Conservation (phyloP, 805 yeast genomes). For the Ogataea dorogensis region DNA sequence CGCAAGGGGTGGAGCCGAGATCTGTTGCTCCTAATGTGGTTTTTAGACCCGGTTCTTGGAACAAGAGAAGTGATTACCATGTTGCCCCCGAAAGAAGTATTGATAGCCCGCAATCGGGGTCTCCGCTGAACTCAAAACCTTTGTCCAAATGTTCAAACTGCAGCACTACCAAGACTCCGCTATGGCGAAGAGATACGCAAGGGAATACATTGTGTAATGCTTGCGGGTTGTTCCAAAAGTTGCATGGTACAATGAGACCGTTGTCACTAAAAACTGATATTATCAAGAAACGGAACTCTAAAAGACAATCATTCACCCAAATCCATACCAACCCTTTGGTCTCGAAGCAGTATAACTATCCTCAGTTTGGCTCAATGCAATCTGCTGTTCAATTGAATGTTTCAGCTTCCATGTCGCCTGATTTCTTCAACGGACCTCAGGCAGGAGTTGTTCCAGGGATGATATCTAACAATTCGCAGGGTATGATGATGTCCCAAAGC, state of each 20-base stretch:
- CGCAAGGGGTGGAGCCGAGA: too few species aligned
- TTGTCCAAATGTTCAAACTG: slow-evolving; percentile 53
- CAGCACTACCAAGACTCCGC: slow-evolving; percentile 57
- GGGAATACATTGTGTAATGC: slow-evolving; percentile 66
- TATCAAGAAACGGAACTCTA: slow-evolving; percentile 55
- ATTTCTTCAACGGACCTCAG: slow-evolving; percentile 7
- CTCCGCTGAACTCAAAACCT: slow-evolving; percentile 14
- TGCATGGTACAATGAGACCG: slow-evolving; percentile 64
- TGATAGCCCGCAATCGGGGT: background rate
- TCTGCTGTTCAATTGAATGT: background rate
- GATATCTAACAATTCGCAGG: slow-evolving; percentile 6
- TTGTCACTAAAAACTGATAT: slow-evolving; percentile 55
- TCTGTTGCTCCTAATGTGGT: background rate
- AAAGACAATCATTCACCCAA: slow-evolving; percentile 32
- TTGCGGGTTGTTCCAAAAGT: slow-evolving; percentile 57
- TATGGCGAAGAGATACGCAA: slow-evolving; percentile 59
- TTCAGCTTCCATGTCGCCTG: background rate
- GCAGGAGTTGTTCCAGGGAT: slow-evolving; percentile 3
- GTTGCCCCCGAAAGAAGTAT: background rate
- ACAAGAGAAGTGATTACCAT: background rate
- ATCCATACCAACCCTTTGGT: slow-evolving; percentile 7
- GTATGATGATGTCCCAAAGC: slow-evolving; percentile 16
- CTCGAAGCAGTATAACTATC: slow-evolving; percentile 2
- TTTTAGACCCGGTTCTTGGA: too few species aligned
- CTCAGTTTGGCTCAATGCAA: background rate